A percentile compares a stretch with the other conserved stretches of the same genome.
phyloP scores from a whole-genome alignment of 2,329 filamentous ascomycete genomes.

The Pseudocercospora vitis region DNA sequence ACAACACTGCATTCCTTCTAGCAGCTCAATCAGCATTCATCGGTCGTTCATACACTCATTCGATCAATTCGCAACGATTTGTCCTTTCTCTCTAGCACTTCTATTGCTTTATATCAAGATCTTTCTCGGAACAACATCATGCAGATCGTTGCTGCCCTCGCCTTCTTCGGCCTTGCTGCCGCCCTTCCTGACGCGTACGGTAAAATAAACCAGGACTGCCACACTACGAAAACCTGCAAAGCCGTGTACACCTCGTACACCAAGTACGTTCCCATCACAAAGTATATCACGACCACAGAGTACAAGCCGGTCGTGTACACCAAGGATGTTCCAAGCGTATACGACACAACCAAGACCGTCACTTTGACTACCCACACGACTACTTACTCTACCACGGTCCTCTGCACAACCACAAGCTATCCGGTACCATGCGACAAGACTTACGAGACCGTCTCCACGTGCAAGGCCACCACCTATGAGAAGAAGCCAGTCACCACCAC shows the following conservation, averaged over 20 bases:
- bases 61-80: not conserved
- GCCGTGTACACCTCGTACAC: conserved; percentile 12
- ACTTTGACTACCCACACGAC: not conserved
- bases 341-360: not conserved
- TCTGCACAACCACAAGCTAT: not conserved
- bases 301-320: conserved; percentile 9
- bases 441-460: not conserved
- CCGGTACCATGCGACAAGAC: not conserved
- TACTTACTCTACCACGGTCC: not conserved
- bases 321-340: not conserved
- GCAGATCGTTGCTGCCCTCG: conserved; percentile 19
- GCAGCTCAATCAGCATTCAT: not conserved
- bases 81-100: not conserved
- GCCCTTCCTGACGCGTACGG: conserved; percentile 10
- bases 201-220: conserved; percentile 12
- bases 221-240: conserved; percentile 18
- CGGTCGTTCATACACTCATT: not conserved
- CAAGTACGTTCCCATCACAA: conserved; percentile 15
- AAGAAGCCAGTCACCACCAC: not conserved
- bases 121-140: conserved; percentile 29
- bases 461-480: not conserved
- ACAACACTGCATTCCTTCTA: not conserved
- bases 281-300: conserved; percentile 13
- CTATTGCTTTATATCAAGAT: not conserved
- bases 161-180: conserved; percentile 18